phyloP scores from a whole-genome alignment of 371 early-diverging fungal genomes.

The Antonospora locustae region DNA sequence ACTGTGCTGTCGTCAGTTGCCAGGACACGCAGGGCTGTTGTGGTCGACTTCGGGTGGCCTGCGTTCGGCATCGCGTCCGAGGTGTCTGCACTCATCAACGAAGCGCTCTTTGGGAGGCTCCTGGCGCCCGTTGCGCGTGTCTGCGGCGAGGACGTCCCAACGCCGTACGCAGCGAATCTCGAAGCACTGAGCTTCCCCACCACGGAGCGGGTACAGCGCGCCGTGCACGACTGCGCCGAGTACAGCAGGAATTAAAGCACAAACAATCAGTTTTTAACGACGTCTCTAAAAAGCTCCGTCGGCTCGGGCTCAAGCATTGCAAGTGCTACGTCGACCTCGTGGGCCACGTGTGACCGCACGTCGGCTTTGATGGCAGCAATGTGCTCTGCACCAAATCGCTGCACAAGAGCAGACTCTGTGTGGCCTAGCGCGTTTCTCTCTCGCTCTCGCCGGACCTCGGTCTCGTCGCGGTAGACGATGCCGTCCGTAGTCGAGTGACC shows the following conservation, averaged over 20 bases:
- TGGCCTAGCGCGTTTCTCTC: no score
- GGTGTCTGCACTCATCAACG: conserved; percentile 82
- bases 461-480: no score
- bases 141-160: conserved; percentile 90
- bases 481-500: conserved; percentile 72
- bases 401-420: no score
- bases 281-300: no score
- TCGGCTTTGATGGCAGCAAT: no score
- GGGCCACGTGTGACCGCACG: no score
- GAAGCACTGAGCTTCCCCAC: conserved; percentile 76
- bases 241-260: no score
- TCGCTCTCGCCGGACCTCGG: no score
- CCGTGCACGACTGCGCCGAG: conserved; percentile 17
- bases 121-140: conserved; percentile 80
- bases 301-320: no score
- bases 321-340: no score
- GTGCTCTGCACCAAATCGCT: no score
- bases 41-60: conserved; percentile 93
- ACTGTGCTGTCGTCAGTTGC: conserved; percentile 76
- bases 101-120: conserved; percentile 65
- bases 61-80: conserved; percentile 86
- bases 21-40: conserved; percentile 86
- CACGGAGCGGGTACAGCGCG: conserved; percentile 62
- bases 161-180: conserved; percentile 86
- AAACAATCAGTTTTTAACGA: no score